Conservation (phyloP, 2,329 filamentous ascomycete genomes). For the Colletotrichum sp. region DNA sequence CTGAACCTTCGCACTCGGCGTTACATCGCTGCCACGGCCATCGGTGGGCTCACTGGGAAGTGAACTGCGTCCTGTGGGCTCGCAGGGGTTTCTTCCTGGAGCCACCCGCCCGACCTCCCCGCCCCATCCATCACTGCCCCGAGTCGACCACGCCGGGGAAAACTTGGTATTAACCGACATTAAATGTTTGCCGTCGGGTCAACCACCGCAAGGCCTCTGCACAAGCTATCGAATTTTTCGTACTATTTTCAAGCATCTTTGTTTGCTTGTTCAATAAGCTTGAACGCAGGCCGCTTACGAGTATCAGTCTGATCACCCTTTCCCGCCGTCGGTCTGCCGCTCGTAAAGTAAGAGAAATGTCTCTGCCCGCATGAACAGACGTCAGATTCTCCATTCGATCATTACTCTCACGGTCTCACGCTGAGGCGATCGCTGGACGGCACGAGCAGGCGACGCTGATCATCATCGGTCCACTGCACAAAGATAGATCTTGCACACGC, state of each 20-base stretch:
- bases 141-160: not conserved
- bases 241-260: not conserved
- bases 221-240: not conserved
- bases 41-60: not conserved
- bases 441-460: not conserved
- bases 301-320: not conserved
- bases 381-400: not conserved
- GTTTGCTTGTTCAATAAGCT: not conserved
- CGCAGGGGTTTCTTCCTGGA: not conserved
- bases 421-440: not conserved
- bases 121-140: not conserved
- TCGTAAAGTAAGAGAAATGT: not conserved
- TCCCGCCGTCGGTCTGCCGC: not conserved
- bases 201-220: not conserved
- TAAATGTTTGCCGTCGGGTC: not conserved
- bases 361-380: not conserved
- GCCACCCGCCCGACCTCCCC: not conserved
- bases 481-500: not conserved
- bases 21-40: constrained; percentile 12
- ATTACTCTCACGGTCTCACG: not conserved
- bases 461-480: not conserved
- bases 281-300: not conserved
- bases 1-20: not conserved
- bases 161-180: constrained; percentile 5
- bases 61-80: not conserved